Conservation (phyloP, 2,329 filamentous ascomycete species). For the Scopulariopsis brevicaulis region DNA sequence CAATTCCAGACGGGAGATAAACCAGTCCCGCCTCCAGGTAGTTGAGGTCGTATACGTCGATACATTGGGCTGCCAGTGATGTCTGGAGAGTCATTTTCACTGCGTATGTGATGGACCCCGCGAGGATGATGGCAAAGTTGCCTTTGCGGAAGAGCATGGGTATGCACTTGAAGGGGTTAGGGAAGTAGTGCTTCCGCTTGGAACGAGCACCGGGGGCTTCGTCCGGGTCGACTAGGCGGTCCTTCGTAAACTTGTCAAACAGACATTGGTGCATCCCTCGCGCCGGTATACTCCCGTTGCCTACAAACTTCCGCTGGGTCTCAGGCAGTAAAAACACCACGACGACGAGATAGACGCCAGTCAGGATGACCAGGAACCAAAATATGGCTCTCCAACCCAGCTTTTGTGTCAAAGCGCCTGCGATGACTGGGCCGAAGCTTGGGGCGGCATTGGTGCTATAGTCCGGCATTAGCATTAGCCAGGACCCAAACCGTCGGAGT, state of each 20-base stretch:
- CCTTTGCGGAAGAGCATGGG: conserved; percentile 5
- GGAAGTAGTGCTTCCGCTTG: neutral
- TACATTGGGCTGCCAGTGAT: conserved; percentile 3
- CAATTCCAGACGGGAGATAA: conserved; percentile 7
- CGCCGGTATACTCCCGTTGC: conserved; percentile 26
- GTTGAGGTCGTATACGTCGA: conserved; percentile 9
- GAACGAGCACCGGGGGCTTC: neutral
- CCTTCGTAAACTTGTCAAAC: neutral
- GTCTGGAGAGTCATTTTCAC: conserved; percentile 7
- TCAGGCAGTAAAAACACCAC: conserved; percentile 41
- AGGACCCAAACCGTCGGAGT: neutral
- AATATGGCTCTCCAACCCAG: conserved; percentile 51
- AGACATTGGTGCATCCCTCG: neutral
- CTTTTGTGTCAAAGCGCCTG: conserved; percentile 44
- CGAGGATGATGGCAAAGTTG: conserved; percentile 5
- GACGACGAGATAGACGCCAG: conserved; percentile 30
- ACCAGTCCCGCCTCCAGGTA: conserved; percentile 8
- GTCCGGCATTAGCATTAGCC: neutral
- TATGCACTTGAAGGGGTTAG: conserved; percentile 9
- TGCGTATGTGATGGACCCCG: conserved; percentile 8
- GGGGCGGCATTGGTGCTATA: conserved; percentile 11
- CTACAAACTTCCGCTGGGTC: conserved; percentile 39
- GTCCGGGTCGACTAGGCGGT: no score
- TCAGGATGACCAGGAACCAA: conserved; percentile 47
- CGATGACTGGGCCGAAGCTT: conserved; percentile 39